These are phyloP conservation scores for Lactifluus hygrophoroides DNA, from an alignment of 768 basidiomycete genomes.

Conservation along the genomic window DNA sequence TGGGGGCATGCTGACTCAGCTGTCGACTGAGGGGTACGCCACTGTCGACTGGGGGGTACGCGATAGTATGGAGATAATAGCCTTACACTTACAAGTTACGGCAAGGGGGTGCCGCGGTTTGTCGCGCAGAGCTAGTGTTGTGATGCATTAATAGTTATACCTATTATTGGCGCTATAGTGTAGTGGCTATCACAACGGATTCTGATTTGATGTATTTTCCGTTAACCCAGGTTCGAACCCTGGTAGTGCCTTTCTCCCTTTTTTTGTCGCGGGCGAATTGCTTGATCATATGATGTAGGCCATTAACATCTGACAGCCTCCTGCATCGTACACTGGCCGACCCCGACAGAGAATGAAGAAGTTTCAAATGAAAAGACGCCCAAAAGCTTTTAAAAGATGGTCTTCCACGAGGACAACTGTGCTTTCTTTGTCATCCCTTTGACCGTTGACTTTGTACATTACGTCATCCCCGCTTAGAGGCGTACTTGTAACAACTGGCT, in stretches of 20 bases:
- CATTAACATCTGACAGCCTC: no score
- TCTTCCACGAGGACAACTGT: background rate
- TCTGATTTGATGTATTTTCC: constrained; percentile 6
- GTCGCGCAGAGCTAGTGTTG: no score
- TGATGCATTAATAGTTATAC: no score
- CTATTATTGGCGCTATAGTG: constrained; percentile 14
- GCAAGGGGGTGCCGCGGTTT: no score
- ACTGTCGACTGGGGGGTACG: no score
- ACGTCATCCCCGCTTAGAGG: background rate
- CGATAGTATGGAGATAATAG: no score
- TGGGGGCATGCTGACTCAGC: no score
- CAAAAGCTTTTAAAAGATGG: background rate
- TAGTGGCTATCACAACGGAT: constrained; percentile 20
- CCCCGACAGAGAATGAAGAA: background rate
- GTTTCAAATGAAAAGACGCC: background rate
- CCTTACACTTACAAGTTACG: no score
- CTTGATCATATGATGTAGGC: background rate
- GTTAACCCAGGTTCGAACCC: constrained; percentile 19
- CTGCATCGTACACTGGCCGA: background rate
- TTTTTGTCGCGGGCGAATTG: background rate
- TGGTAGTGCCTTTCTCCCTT: constrained; percentile 13
- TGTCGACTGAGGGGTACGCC: no score
- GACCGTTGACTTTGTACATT: background rate
- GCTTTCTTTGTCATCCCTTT: background rate
- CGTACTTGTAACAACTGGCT: background rate